These are phyloP conservation scores for Hypericum perforatum DNA, from an alignment of 345 rosid species.

Conservation along the genomic window DNA sequence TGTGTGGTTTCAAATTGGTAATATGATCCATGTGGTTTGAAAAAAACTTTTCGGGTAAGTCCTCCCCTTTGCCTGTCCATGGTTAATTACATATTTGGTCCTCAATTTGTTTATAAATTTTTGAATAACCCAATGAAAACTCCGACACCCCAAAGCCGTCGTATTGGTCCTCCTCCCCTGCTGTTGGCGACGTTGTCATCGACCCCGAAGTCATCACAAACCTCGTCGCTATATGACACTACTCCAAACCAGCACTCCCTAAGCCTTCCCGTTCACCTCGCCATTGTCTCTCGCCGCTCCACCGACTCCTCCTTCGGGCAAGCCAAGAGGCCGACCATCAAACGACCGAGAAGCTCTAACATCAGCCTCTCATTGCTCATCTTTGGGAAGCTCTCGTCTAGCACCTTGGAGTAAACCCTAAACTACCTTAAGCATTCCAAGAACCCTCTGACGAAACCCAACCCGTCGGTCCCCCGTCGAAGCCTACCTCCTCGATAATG, in stretches of 20 bases:
- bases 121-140: no score
- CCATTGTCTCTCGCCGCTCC: slow-evolving; percentile 70
- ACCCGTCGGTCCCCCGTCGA: slow-evolving; percentile 51
- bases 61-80: no score
- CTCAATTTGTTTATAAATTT: no score
- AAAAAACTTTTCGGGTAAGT: no score
- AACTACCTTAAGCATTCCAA: slow-evolving; percentile 71
- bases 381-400: slow-evolving; percentile 65
- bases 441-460: slow-evolving; percentile 58
- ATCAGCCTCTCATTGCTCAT: slow-evolving; percentile 78
- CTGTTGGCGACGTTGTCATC: no score
- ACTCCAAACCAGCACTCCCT: slow-evolving; percentile 43
- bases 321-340: slow-evolving; percentile 71
- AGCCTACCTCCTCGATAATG: slow-evolving; percentile 82
- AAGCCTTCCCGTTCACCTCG: slow-evolving; percentile 64
- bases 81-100: no score
- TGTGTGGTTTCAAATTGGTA: no score
- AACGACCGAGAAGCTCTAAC: slow-evolving; percentile 73
- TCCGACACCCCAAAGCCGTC: no score
- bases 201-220: slow-evolving; percentile 80
- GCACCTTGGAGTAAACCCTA: slow-evolving; percentile 81
- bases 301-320: slow-evolving; percentile 50
- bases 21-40: no score
- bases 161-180: no score
- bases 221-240: slow-evolving; percentile 62